phyloP scores from a whole-genome alignment of 2,329 filamentous ascomycete species.

The Phyllosticta citriasiana region DNA sequence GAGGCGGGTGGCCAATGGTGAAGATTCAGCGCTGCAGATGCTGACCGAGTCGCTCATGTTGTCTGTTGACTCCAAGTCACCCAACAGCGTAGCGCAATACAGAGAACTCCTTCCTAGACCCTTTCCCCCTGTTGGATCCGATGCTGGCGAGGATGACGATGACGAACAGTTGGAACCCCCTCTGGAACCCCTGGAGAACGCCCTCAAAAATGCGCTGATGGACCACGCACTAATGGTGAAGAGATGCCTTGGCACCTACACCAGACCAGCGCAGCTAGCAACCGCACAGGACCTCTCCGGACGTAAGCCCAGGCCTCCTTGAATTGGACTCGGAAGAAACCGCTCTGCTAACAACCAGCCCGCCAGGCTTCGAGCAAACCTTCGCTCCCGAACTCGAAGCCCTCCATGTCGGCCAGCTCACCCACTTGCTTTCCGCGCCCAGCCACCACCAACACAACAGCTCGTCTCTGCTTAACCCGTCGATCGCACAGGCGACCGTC shows the following conservation, averaged over 20 bases:
- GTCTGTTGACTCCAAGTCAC: conserved; percentile 62
- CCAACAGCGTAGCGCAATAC: conserved; percentile 71
- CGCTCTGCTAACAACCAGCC: conserved; percentile 9
- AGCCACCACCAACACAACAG: background rate
- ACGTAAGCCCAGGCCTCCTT: conserved; percentile 42
- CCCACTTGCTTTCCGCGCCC: background rate
- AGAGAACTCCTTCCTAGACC: conserved; percentile 58
- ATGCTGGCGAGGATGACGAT: conserved; percentile 25
- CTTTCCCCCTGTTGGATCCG: conserved; percentile 15
- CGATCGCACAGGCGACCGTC: background rate
- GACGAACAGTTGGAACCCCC: conserved; percentile 33
- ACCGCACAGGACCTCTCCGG: conserved; percentile 51
- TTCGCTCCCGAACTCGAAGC: conserved; percentile 34
- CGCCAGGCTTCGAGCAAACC: conserved; percentile 35
- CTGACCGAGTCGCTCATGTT: conserved; percentile 68
- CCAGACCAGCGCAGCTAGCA: conserved; percentile 51
- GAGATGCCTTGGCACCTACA: conserved; percentile 63
- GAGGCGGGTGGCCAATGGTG: conserved; percentile 61
- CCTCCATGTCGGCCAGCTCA: conserved; percentile 24
- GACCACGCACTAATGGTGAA: conserved; percentile 86
- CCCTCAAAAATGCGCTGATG: conserved; percentile 73
- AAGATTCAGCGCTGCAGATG: conserved; percentile 57
- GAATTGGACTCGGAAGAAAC: background rate
- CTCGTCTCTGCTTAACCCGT: background rate
- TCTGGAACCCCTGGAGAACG: conserved; percentile 55